phyloP scores from a whole-genome alignment of 2,329 filamentous ascomycete species.

The Colletotrichum camelliae region DNA sequence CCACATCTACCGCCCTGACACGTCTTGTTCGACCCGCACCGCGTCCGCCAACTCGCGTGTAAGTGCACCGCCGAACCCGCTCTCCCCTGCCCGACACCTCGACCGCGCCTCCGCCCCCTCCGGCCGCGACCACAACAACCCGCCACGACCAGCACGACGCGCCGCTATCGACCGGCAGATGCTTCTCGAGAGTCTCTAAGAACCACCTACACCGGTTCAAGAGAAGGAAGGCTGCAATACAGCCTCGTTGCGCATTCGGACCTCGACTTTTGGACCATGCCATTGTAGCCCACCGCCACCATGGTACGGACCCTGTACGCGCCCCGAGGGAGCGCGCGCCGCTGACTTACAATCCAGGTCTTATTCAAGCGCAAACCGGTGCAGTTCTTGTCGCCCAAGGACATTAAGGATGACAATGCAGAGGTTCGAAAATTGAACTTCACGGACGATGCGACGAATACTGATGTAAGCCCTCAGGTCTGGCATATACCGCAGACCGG shows the following conservation, averaged over 20 bases:
- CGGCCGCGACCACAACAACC: conserved; percentile 15
- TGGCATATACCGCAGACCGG: conserved; percentile 92
- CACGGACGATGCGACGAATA: conserved; percentile 18
- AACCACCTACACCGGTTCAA: conserved; percentile 3
- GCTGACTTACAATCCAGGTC: conserved; percentile 64
- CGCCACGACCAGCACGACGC: conserved; percentile 19
- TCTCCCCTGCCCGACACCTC: conserved; percentile 16
- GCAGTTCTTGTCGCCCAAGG: conserved; percentile 74
- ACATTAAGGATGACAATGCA: conserved; percentile 78
- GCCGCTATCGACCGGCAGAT: conserved; percentile 25
- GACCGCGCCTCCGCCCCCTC: conserved; percentile 14
- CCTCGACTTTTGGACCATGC: conserved; percentile 19
- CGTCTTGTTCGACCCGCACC: conserved; percentile 20
- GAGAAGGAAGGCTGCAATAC: conserved; percentile 37
- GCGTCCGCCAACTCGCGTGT: conserved; percentile 23
- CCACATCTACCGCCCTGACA: conserved; percentile 1
- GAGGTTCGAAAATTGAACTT: conserved; percentile 65
- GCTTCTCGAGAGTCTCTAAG: not conserved
- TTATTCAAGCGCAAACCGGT: conserved; percentile 96
- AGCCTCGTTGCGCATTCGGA: conserved; percentile 42
- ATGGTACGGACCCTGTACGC: conserved; percentile 37
- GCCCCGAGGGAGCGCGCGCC: not conserved
- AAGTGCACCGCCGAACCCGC: conserved; percentile 19
- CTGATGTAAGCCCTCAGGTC: conserved; percentile 61
- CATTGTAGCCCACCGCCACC: conserved; percentile 24